Base-by-base conservation (phyloP, 225 moss, liverwort and hornwort genomes). In the Pleurozium schreberi region DNA sequence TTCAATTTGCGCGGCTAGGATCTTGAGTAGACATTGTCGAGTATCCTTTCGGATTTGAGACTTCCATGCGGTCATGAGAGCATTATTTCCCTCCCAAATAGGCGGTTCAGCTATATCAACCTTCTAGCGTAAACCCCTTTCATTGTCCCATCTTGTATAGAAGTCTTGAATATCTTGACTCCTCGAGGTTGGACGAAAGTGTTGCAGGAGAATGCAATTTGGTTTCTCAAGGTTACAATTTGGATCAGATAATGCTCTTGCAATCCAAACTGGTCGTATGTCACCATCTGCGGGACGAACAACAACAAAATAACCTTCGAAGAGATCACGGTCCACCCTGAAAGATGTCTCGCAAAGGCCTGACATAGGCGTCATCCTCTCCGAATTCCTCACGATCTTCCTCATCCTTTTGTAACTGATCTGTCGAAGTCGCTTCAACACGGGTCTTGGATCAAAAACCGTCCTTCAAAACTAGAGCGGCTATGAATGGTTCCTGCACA, bases 401-500 rank as follows among this genome's bases (percentile, higher is more conserved):
- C 0, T 11, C 18, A 11, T 67, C 21, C 10, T 67, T 3, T 5
- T 3, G 6, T 6, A 67, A 11, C 10, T 67, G 3, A 38, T 20
- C 38, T 3, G 9, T 4, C 7, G 0, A 1, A 38, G 1, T 38
- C 1, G 11, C 38, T 67, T 38, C 11, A 38, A 40, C 18, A 13
- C 13, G 0, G 2, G 25, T 69, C 13, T 12, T 25, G 2, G 18
- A 18, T 9, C 65, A 65, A 34, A 65, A 65, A 4, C 10, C n/a
- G 1, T 68, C 68, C 4, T 2, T 68, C 6, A n/a, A 22, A n/a
- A 20, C 3, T 10, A 0, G 0, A n/a, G 3, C 34, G 5, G 18
- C 1, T 17, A 2, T 2, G 0, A 18, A 0, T 65, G 34, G 34
- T 34, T 63, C 31, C 5, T 14, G 1, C 16, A 63, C 8, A 1